A percentile compares a stretch with the other conserved stretches of the same genome.
Conservation (phyloP, 768 basidiomycete genomes). For the Leucosporidium scottii region DNA sequence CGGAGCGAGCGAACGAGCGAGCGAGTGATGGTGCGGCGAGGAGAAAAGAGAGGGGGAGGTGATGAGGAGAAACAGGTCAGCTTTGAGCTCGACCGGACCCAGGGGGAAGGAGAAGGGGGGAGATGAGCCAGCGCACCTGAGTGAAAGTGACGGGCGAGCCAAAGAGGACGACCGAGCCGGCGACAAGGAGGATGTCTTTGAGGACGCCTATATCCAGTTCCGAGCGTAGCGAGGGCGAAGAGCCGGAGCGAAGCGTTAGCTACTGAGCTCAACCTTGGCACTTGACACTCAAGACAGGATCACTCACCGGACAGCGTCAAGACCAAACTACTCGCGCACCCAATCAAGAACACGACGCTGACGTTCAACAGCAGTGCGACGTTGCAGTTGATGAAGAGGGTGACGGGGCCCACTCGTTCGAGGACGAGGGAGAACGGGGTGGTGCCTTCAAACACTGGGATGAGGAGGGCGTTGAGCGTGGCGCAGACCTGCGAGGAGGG, state of each 20-base stretch:
- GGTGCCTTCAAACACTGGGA: conserved; percentile 88
- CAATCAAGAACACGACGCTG: conserved; percentile 86
- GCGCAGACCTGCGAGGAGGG: conserved; percentile 53
- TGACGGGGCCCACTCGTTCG: conserved; percentile 53
- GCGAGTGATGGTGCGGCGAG: background rate
- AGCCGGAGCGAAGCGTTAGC: too few species aligned
- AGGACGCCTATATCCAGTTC: conserved; percentile 6
- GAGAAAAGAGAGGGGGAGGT: background rate
- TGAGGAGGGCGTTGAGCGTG: conserved; percentile 68
- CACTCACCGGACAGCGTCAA: conserved; percentile 62
- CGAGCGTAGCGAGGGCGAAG: background rate
- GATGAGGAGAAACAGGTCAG: background rate
- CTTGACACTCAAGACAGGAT: too few species aligned
- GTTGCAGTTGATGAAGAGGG: conserved; percentile 74
- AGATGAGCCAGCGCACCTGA: conserved; percentile 48
- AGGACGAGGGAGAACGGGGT: conserved; percentile 69
- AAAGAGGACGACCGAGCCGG: conserved; percentile 81
- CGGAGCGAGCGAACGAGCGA: background rate
- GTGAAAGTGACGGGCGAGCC: conserved; percentile 66
- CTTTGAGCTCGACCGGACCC: too few species aligned
- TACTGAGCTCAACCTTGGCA: too few species aligned
- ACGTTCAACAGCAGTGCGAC: conserved; percentile 79
- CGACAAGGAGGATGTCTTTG: conserved; percentile 88
- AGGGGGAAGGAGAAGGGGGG: background rate
- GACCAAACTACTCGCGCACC: conserved; percentile 56